Base-by-base conservation (phyloP, 2,329 filamentous ascomycete species). In the Erysiphe pulchra region DNA sequence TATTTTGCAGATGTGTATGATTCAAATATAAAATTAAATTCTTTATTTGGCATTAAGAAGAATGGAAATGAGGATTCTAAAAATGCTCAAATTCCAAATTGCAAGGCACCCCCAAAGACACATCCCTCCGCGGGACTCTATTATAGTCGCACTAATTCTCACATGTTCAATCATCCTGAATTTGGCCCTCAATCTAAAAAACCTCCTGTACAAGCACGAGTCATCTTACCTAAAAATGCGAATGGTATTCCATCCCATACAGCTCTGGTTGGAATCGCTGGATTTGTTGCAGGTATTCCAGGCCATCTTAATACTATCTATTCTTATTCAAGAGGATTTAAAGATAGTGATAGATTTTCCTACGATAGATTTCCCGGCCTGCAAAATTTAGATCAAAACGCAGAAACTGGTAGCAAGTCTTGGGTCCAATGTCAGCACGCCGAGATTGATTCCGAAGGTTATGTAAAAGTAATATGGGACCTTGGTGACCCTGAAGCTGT, bases 51-150 rank as follows among this genome's bases (percentile, higher is more conserved):
- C 8, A 14, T 11, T n/a, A 20, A 14, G n/a, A 16, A 33, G 14
- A 14, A 30, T 16, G 17, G 9, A 24, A 17, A 31, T 17, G 33
- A 31, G 20, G 38, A 28, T 8, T 16, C 36, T 54, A 24, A 44
- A 8, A 32, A 44, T 6, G 59, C 65, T 8, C 48, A 42, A 9
- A 61, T 63, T 47, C 70, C 69, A 52, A 61, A 60, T 32, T 53
- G 57, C 31, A 57, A 57, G 28, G 69, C 68, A 2, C 70, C 70
- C 17, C 70, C 72, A 1, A 68, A 67, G 47, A 78, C 75, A 8
- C 75, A 80, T 57, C 75, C 75, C 2, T 75, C 71, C 4, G 75
- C 71, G 4, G 75, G 75, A 50, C 62, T 80, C 5, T 69, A 70
- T 13, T 78, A 80, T 55, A 60, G 70, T 2, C 67, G 71, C 43